phyloP scores from a whole-genome alignment of 768 basidiomycete genomes.

The Russula foetens region DNA sequence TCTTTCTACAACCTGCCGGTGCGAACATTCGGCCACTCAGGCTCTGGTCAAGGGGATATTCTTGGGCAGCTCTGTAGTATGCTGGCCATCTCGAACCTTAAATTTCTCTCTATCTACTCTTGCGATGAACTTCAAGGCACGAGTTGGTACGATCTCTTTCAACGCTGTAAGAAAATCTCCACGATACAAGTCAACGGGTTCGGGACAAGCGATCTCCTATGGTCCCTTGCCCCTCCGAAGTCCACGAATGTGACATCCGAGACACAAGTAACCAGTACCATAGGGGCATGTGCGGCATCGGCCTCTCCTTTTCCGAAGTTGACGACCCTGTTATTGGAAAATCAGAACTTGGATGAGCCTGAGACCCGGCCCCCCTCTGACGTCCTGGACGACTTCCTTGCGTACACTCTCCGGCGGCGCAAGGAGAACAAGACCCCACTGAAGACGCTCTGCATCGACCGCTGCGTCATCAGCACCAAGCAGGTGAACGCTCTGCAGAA shows the following conservation, averaged over 20 bases:
- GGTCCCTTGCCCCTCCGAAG: not conserved
- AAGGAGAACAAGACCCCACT: not conserved
- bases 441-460: not conserved
- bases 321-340: not conserved
- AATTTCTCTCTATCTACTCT: not conserved
- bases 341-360: not conserved
- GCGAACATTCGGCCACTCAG: too few species aligned
- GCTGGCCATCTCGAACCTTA: not conserved
- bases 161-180: not conserved
- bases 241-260: too few species aligned
- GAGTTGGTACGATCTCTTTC: not conserved
- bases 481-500: not conserved
- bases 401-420: not conserved
- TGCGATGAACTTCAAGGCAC: not conserved
- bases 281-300: too few species aligned
- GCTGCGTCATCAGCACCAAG: not conserved
- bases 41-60: not conserved
- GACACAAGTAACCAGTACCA: not conserved
- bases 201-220: not conserved
- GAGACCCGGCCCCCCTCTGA: not conserved
- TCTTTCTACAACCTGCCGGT: not conserved
- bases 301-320: not conserved
- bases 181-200: not conserved
- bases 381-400: not conserved
- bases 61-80: not conserved